Conservation (phyloP, 192 early-diverging fungal genomes). For the Backusella tarrabulga region DNA sequence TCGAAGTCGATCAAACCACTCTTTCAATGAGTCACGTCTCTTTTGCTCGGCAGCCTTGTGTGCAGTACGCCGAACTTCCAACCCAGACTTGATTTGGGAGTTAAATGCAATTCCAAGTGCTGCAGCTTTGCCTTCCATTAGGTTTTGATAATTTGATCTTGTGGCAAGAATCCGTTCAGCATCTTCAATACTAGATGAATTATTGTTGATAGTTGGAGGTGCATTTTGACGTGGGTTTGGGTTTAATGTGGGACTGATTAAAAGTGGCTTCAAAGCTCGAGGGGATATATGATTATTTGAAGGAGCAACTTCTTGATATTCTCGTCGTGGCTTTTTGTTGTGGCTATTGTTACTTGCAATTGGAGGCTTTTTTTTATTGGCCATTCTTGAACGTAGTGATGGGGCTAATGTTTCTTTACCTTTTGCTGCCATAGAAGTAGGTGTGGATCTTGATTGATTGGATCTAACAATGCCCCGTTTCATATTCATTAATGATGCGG, state of each 20-base stretch:
- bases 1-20: conserved; percentile 82
- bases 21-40: conserved; percentile 89
- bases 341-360: background rate
- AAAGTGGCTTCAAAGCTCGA: conserved; percentile 31
- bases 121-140: conserved; percentile 81
- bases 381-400: background rate
- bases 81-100: conserved; percentile 69
- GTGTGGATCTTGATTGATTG: background rate
- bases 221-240: conserved; percentile 20
- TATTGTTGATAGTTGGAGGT: background rate
- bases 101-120: conserved; percentile 74
- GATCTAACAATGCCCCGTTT: background rate
- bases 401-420: background rate
- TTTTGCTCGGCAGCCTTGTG: conserved; percentile 98
- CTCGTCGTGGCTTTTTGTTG: background rate
- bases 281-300: conserved; percentile 18
- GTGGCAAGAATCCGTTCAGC: conserved; percentile 46
- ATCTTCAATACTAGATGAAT: conserved; percentile 13
- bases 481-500: conserved; percentile 33
- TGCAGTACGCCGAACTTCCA: conserved; percentile 78
- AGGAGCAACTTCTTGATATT: background rate
- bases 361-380: background rate
- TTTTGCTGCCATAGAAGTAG: background rate
- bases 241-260: conserved; percentile 48
- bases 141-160: conserved; percentile 81